Percentiles rank a stretch among this genome's conserved stretches.
These are phyloP conservation scores for Aspergillus sp. DNA, from an alignment of 2,329 filamentous ascomycete species.

Conservation along the genomic window DNA sequence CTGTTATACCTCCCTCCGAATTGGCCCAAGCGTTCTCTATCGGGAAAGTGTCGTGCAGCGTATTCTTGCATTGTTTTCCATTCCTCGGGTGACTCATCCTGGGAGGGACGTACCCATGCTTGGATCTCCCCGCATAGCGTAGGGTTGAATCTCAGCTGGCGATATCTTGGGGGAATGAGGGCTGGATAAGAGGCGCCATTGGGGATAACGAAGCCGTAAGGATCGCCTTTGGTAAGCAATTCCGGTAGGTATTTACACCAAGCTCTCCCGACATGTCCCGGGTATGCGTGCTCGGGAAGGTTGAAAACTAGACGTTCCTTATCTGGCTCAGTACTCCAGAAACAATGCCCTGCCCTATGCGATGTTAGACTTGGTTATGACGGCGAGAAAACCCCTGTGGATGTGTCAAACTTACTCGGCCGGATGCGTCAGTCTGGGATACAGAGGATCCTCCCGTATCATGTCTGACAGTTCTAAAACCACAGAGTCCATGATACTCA, in stretches of 20 bases:
- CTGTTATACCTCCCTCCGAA: not conserved
- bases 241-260: slow-evolving; percentile 10
- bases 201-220: too few species aligned
- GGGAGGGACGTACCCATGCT: slow-evolving; percentile 5
- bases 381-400: not conserved
- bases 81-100: slow-evolving; percentile 8
- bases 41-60: too few species aligned
- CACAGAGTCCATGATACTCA: slow-evolving; percentile 4
- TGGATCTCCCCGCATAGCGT: slow-evolving; percentile 6
- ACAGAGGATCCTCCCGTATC: not conserved
- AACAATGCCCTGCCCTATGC: not conserved
- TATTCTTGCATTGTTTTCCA: slow-evolving; percentile 8
- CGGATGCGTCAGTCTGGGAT: too few species aligned
- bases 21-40: not conserved
- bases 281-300: slow-evolving; percentile 5
- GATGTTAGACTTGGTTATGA: not conserved
- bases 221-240: too few species aligned
- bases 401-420: not conserved
- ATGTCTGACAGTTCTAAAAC: not conserved
- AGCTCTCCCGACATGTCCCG: slow-evolving; percentile 7
- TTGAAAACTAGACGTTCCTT: slow-evolving; percentile 3
- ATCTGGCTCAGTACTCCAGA: not conserved
- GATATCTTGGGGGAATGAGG: slow-evolving; percentile 8
- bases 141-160: slow-evolving; percentile 4
- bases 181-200: too few species aligned